These are phyloP conservation scores for Brassica incana DNA, from an alignment of 345 rosid genomes.

Conservation along the genomic window DNA sequence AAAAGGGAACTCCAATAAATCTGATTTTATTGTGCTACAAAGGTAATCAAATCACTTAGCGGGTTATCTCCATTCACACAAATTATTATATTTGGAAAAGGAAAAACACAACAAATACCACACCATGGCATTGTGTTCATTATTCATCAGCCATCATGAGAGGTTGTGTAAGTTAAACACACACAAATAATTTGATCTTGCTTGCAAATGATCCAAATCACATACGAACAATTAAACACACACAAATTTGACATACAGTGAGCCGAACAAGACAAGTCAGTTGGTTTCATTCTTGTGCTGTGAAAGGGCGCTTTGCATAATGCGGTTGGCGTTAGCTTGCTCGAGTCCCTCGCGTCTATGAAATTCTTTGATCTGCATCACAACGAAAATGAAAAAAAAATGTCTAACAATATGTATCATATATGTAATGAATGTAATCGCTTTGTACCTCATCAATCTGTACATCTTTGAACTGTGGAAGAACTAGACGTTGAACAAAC, in stretches of 20 bases:
- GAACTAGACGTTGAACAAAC: conserved; percentile 79
- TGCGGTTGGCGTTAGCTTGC: conserved; percentile 77
- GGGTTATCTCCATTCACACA: too few species aligned
- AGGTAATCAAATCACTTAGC: too few species aligned
- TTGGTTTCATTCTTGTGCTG: conserved; percentile 2
- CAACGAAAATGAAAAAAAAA: background rate
- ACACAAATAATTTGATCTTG: too few species aligned
- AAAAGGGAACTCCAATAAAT: too few species aligned
- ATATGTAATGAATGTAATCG: background rate
- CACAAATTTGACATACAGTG: background rate
- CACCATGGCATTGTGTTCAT: background rate
- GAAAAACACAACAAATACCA: background rate
- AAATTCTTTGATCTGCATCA: conserved; percentile 58
- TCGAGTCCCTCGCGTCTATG: conserved; percentile 88
- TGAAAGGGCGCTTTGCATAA: conserved; percentile 73
- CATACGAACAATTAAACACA: background rate
- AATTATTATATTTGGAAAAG: background rate
- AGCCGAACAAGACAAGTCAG: conserved; percentile 12
- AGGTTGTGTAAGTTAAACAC: background rate
- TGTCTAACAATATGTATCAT: background rate
- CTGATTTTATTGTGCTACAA: too few species aligned
- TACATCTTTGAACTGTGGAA: conserved; percentile 63
- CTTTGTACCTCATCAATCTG: conserved; percentile 58
- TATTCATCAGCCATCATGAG: background rate
- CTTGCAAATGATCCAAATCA: background rate